These are phyloP conservation scores for Mesembryanthemum crystallinum DNA, from an alignment of 148 eudicot species.

Conservation along the genomic window DNA sequence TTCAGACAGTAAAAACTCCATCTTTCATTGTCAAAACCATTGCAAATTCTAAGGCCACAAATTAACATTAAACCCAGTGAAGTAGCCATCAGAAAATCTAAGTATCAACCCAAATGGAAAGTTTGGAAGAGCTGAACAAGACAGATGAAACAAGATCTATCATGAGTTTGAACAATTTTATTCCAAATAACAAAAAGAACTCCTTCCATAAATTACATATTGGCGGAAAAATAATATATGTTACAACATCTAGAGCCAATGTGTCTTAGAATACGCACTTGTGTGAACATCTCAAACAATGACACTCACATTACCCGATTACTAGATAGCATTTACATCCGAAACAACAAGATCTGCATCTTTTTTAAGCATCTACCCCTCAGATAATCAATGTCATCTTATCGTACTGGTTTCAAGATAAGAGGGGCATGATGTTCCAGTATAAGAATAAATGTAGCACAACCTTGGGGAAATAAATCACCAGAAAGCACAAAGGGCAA, in stretches of 20 bases:
- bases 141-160: not conserved
- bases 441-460: slow-evolving; percentile 7
- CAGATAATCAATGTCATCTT: not conserved
- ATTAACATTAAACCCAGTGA: not conserved
- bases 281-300: not conserved
- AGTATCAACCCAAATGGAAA: not conserved
- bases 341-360: slow-evolving; percentile 11
- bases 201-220: slow-evolving; percentile 9
- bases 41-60: not conserved
- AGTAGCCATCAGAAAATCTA: not conserved
- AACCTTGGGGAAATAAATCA: slow-evolving; percentile 3
- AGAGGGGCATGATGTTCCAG: not conserved
- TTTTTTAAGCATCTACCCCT: not conserved
- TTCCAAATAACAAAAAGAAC: slow-evolving; percentile 1
- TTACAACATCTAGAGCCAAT: slow-evolving; percentile 23
- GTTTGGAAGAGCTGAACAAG: not conserved
- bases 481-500: not conserved
- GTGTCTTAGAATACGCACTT: too few relatives aligned
- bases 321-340: slow-evolving; percentile 12
- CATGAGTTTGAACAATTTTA: slow-evolving; percentile 11
- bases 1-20: not conserved
- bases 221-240: slow-evolving; percentile 14
- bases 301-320: slow-evolving; percentile 10
- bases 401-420: slow-evolving; percentile 12
- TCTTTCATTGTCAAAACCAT: not conserved